These are phyloP conservation scores for Xylaria hypoxylon DNA, from an alignment of 2,329 filamentous ascomycete species.

Conservation along the genomic window DNA sequence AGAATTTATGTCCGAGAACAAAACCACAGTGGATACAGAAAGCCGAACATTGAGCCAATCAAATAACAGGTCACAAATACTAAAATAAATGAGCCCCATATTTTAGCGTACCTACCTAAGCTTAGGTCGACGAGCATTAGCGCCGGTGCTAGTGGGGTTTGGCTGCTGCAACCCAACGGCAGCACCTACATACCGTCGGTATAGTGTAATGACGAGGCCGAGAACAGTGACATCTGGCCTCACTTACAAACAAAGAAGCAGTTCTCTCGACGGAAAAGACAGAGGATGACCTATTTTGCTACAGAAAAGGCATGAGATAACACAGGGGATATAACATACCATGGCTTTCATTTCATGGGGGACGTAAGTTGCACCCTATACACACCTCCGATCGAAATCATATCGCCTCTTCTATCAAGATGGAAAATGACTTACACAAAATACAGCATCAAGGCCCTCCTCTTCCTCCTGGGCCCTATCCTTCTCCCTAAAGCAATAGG, in stretches of 20 bases:
- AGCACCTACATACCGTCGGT: no score
- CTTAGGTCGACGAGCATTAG: not conserved
- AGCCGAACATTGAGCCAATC: constrained; percentile 25
- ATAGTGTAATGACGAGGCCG: constrained; percentile 19
- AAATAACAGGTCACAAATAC: constrained; percentile 4
- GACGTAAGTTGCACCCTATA: constrained; percentile 56
- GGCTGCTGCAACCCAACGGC: not conserved
- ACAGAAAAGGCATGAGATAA: constrained; percentile 34
- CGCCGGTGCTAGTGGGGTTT: constrained; percentile 20
- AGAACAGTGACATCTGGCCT: constrained; percentile 32
- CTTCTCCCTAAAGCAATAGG: constrained; percentile 74
- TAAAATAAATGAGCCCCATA: constrained; percentile 3
- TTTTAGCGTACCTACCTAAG: not conserved
- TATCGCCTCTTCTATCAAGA: not conserved
- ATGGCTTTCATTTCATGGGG: constrained; percentile 60
- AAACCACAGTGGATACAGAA: constrained; percentile 18
- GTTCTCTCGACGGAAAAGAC: not conserved
- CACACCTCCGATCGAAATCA: not conserved
- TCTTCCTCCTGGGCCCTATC: constrained; percentile 76
- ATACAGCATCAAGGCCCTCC: constrained; percentile 64
- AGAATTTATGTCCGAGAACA: constrained; percentile 34
- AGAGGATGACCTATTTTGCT: no score
- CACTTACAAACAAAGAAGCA: constrained; percentile 17
- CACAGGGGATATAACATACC: constrained; percentile 15
- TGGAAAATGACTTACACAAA: constrained; percentile 27